Base-by-base conservation (phyloP, 768 basidiomycete genomes). In the Tricholoma hemisulphureum region DNA sequence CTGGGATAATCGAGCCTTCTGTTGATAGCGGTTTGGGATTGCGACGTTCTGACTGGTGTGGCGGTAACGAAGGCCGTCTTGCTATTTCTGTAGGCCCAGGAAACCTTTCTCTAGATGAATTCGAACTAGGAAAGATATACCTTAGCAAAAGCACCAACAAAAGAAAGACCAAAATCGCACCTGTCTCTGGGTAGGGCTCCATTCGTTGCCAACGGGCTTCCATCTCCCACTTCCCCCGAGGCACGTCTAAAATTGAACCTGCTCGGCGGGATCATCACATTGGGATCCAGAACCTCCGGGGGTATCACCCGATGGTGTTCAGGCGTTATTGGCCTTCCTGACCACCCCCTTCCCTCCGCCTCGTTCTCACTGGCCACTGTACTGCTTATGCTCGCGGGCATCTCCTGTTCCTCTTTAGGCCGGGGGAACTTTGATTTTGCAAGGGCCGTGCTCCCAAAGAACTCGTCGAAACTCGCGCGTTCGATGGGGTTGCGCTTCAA, bases 391-490 rank as follows among this genome's bases (percentile, higher is more conserved):
- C 14, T 72, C 10, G 65, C 24, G 8, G 75, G 65, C 10, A 73
- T 70, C 18, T 73, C 71, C 23, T 69, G 58, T 26, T 69, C 67
- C 59, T 76, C 73, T 39, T 72, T 67, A 6, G 85, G 83, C 45
- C 85, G 75, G 6, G 87, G 85, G 65, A 92, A 92, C 73, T 88
- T 93, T 35, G 83, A 87, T 68, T 88, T 90, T 24, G 81, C 86
- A 62, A 90, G 76, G 32, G 88, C 94, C 29, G 80, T 81, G 61
- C 90, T 92, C 52, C 80, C 79, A 69, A 99, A 99, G 74, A 97
- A 98, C 39, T 95, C 92, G 11, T 95, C 91, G 59, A 95, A 99
- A 56, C 81, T 87, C 21, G 93, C 88, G 2, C 96, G 81, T 68
- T 97, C 91, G 0, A 79, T 81, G 0, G 97, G 95, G 37, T 87